phyloP scores from a whole-genome alignment of 164 flowering plant genomes.

The Umbellularia californica region DNA sequence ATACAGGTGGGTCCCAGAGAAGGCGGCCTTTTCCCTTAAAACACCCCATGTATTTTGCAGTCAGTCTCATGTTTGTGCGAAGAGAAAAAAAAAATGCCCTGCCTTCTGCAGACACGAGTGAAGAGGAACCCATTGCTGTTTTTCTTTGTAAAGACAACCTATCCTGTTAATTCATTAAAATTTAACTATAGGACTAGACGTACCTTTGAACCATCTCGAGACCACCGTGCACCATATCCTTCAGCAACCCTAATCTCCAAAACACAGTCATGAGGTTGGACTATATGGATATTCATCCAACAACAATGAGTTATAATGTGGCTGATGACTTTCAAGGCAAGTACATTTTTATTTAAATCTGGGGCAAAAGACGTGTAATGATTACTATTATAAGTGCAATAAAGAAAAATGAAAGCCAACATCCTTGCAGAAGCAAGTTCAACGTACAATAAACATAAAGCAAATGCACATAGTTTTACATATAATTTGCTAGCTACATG shows the following conservation, averaged over 20 bases:
- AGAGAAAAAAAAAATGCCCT: no score
- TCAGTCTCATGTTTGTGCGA: no score
- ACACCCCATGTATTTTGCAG: no score
- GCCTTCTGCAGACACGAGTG: no score
- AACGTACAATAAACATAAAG: neutral
- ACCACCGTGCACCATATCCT: conserved; percentile 93
- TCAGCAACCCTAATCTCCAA: conserved; percentile 66
- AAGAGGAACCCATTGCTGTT: neutral
- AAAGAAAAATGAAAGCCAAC: neutral
- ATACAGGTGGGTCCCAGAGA: no score
- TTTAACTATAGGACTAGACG: neutral
- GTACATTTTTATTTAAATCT: conserved; percentile 60
- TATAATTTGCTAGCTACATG: neutral
- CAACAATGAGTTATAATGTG: conserved; percentile 44
- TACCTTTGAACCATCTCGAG: conserved; percentile 70
- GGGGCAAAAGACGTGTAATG: conserved; percentile 9
- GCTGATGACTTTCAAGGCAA: conserved; percentile 43
- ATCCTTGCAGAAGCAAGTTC: neutral
- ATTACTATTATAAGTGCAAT: neutral
- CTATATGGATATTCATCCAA: conserved; percentile 69
- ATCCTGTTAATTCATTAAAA: neutral
- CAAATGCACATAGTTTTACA: neutral
- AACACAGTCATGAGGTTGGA: conserved; percentile 61
- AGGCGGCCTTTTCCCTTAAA: no score
- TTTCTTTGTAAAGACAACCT: no score